Evolutionary conservation across 257 asterid genomes (phyloP), one percentile per base, ranked within the genome.

Genomic region (Marsdenia floribunda): DNA sequence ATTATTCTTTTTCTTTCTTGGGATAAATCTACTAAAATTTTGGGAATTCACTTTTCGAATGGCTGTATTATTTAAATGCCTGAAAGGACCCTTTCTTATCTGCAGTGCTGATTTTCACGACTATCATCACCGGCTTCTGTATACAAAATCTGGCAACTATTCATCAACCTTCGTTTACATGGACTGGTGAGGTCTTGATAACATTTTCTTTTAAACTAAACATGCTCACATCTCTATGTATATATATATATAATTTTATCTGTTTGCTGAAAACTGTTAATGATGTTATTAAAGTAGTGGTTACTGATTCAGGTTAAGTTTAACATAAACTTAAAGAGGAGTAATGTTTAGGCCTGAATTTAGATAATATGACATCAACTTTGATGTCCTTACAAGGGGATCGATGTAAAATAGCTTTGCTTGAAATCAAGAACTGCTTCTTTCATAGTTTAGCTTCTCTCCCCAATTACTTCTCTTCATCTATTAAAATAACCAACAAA

Each of bases 101-200:
- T 73, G 33, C 93, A 94, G 99, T 80, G 92, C 97, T 78, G 99
- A 94, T 88, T 94, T 94, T 82, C 99, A 94, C 77, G 98, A 94
- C 83, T 94, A 94, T 84, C 98, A 92, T 85, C 97, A 94, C 82
- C 95, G 99, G 42, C 85, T 94, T 86, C 90, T 94, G 80, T 94
- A 90, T 82, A 94, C 99, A 14, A 94, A 90, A 87, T 90, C 97
- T 70, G 98, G 98, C 80, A 93, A 93, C 88, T 93, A 93, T 73
- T 91, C 98, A 44, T 93, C 97, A 67, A 93, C 98, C 77, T 93
- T 93, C 80, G 91, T 92, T 78, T 89, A 93, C 93, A 91, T 93
- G 98, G 98, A 93, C 83, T 81, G 98, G 98, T 93, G 84, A 87
- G 91, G 54, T 76, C 59, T 52, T 42, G 37, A 19, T 52, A 2